Evolutionary conservation across 2,329 filamentous ascomycete species (phyloP).

Genomic region (Pseudopyricularia cyperi): DNA sequence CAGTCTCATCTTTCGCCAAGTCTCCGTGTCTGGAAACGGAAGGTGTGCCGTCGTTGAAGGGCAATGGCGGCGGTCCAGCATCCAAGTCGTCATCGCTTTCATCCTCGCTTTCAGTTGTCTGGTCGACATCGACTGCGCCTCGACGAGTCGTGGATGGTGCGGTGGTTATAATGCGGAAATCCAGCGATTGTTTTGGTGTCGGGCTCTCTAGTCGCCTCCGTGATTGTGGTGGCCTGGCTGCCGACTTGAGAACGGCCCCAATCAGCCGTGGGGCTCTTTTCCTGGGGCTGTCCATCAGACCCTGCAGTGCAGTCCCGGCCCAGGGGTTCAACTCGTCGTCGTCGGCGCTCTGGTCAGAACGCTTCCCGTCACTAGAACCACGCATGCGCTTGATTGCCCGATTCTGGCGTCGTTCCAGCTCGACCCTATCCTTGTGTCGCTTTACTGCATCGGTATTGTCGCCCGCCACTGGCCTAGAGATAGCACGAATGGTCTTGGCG

Average conservation of each 20-base stretch:
- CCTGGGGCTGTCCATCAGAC: constrained; percentile 27
- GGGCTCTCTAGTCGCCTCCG: not conserved
- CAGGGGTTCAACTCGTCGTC: constrained; percentile 18
- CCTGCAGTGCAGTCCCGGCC: constrained; percentile 24
- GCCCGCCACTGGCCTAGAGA: constrained; percentile 37
- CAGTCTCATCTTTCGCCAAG: not conserved
- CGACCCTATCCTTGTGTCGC: constrained; percentile 20
- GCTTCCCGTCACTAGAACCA: constrained; percentile 5
- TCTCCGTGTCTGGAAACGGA: not conserved
- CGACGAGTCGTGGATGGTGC: not conserved
- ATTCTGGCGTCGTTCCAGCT: constrained; percentile 21
- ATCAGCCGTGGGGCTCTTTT: constrained; percentile 13
- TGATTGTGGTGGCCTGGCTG: not conserved
- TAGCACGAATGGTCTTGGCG: constrained; percentile 33
- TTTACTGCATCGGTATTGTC: constrained; percentile 21
- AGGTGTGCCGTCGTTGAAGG: not conserved
- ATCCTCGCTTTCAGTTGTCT: not conserved
- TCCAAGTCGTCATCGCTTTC: not conserved
- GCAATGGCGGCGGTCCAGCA: not conserved
- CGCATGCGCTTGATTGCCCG: constrained; percentile 12
- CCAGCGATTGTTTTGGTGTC: not conserved
- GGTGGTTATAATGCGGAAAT: not conserved
- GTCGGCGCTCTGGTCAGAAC: constrained; percentile 12
- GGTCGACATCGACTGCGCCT: not conserved
- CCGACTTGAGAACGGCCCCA: not conserved